Conservation (phyloP, 192 early-diverging fungal genomes). For the Globomyces pollinis-pini region DNA sequence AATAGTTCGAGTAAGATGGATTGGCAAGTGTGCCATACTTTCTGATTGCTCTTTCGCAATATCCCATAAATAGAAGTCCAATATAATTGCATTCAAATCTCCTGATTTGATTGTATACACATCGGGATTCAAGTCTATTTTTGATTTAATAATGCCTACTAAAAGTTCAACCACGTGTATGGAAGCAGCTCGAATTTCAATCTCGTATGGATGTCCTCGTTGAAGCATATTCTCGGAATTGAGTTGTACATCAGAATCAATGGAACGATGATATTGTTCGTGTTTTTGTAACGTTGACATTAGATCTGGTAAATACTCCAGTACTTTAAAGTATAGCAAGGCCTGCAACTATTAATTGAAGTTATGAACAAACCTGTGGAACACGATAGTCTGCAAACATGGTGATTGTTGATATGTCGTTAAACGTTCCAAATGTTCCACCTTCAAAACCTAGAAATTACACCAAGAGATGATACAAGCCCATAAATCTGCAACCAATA, state of each 20-base stretch:
- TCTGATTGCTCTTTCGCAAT: slow-evolving; percentile 61
- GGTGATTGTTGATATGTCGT: slow-evolving; percentile 70
- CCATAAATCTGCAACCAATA: slow-evolving; percentile 80
- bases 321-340: slow-evolving; percentile 53
- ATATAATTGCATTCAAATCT: slow-evolving; percentile 67
- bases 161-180: slow-evolving; percentile 74
- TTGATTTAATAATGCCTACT: slow-evolving; percentile 29
- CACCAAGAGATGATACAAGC: slow-evolving; percentile 19
- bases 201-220: slow-evolving; percentile 54
- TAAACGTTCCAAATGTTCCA: slow-evolving; percentile 45
- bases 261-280: slow-evolving; percentile 6
- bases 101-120: background rate
- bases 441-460: slow-evolving; percentile 78
- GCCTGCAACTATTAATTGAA: slow-evolving; percentile 13
- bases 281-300: slow-evolving; percentile 29
- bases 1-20: slow-evolving; percentile 56
- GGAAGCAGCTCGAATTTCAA: slow-evolving; percentile 74
- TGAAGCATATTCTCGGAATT: slow-evolving; percentile 26
- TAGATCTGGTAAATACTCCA: slow-evolving; percentile 60
- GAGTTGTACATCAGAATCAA: background rate
- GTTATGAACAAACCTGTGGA: slow-evolving; percentile 63
- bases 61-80: slow-evolving; percentile 90
- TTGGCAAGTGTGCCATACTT: slow-evolving; percentile 46
- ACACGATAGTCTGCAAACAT: slow-evolving; percentile 92
- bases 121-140: slow-evolving; percentile 12